Evolutionary conservation across 2,329 filamentous ascomycete genomes (phyloP).

Genomic region (Penicillium sp.): DNA sequence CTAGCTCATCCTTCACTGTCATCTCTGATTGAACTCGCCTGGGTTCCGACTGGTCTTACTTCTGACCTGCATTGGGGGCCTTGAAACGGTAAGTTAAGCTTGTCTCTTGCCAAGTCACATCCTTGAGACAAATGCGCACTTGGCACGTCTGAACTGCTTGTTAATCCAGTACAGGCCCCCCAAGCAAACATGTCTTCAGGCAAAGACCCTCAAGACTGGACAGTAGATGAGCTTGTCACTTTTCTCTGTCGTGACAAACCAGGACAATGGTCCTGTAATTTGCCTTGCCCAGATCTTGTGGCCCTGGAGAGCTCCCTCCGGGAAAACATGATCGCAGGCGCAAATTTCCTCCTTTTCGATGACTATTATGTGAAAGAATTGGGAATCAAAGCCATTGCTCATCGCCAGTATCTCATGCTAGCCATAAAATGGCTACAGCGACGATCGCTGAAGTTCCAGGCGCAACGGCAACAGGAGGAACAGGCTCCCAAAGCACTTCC

Average conservation of each 20-base stretch:
- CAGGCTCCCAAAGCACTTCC: not conserved
- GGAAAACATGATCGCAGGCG: not conserved
- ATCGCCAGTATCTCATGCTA: not conserved
- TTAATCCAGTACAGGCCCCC: not conserved
- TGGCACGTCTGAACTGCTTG: not conserved
- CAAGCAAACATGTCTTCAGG: not conserved
- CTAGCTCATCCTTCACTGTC: not conserved
- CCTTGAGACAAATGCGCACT: not conserved
- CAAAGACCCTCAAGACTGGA: not conserved
- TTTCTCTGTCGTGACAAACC: not conserved
- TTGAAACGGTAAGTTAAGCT: not conserved
- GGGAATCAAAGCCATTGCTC: not conserved
- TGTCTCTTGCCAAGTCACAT: too few species aligned
- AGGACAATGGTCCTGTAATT: not conserved
- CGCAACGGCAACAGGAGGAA: not conserved
- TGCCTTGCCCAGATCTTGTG: not conserved
- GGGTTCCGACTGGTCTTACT: not conserved
- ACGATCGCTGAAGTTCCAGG: not conserved
- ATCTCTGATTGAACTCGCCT: not conserved
- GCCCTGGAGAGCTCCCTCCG: not conserved
- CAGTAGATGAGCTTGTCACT: not conserved
- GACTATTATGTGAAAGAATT: not conserved
- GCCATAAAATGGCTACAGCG: not conserved
- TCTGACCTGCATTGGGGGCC: not conserved
- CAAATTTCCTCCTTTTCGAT: too few species aligned